A percentile compares a stretch with the other conserved stretches of the same genome.
These are phyloP conservation scores for Globisporangium irregulare DNA, from an alignment of 352 stramenopile species.

Conservation along the genomic window DNA sequence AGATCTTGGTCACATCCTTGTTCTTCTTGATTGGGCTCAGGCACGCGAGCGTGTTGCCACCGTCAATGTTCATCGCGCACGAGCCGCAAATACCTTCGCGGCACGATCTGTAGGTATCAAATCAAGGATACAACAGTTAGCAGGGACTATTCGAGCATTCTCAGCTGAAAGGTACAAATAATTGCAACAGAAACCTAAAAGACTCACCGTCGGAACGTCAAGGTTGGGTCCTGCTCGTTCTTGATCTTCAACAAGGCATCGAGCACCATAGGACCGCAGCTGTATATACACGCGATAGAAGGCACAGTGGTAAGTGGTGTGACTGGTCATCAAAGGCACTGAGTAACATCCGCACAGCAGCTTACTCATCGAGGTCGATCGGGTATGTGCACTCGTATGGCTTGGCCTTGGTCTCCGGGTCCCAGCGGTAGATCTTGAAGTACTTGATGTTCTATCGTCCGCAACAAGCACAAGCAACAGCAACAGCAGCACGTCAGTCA, in stretches of 20 bases:
- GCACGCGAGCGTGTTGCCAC: conserved; percentile 98
- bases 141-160: not conserved
- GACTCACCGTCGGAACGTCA: conserved; percentile 94
- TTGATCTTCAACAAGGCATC: conserved; percentile 99
- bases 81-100: conserved; percentile 99
- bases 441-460: conserved; percentile 93
- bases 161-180: not conserved
- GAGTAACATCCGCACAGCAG: not conserved
- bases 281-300: conserved; percentile 21
- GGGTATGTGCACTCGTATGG: conserved; percentile 96
- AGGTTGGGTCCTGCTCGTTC: conserved; percentile 97
- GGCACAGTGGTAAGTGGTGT: not conserved
- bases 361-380: conserved; percentile 96
- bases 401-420: conserved; percentile 94
- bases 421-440: conserved; percentile 99
- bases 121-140: conserved; percentile 10
- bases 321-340: not conserved
- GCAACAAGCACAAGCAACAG: conserved; percentile 5
- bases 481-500: not conserved
- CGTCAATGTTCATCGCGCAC: conserved; percentile 99
- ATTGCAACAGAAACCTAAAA: conserved; percentile 1
- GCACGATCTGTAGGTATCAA: conserved; percentile 81
- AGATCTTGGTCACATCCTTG: conserved; percentile 95
- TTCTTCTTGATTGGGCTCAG: conserved; percentile 96
- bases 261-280: conserved; percentile 97